phyloP scores from a whole-genome alignment of 768 basidiomycete species.

The Sistotremastrum niveocremeum region DNA sequence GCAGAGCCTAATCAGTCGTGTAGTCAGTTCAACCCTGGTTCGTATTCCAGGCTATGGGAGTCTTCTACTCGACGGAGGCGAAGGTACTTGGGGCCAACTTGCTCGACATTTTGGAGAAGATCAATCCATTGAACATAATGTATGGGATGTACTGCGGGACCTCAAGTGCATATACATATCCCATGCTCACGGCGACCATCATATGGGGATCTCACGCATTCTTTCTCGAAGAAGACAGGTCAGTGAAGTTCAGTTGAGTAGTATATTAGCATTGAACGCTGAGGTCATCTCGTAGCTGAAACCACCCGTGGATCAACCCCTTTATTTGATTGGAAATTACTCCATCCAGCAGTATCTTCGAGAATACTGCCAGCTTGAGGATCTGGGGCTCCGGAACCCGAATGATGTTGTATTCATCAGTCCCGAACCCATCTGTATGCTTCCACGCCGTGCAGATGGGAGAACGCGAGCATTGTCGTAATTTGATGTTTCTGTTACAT shows the following conservation, averaged over 20 bases:
- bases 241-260: conserved; percentile 10
- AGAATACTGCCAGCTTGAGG: conserved; percentile 60
- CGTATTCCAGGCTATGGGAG: conserved; percentile 59
- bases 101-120: conserved; percentile 58
- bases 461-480: too few relatives aligned
- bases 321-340: conserved; percentile 57
- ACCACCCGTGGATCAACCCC: conserved; percentile 43
- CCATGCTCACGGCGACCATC: conserved; percentile 90
- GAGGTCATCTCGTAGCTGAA: conserved; percentile 32
- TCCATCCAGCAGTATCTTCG: conserved; percentile 50
- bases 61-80: conserved; percentile 79
- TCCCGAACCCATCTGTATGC: not conserved
- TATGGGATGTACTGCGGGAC: conserved; percentile 49
- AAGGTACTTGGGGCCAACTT: conserved; percentile 89
- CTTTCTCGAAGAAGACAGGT: conserved; percentile 61
- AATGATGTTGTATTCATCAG: conserved; percentile 8
- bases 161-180: conserved; percentile 75
- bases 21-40: conserved; percentile 68
- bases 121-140: conserved; percentile 20
- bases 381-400: conserved; percentile 40
- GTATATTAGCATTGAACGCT: not conserved
- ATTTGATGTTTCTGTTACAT: too few relatives aligned
- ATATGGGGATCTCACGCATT: conserved; percentile 66
- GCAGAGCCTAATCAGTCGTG: not conserved
- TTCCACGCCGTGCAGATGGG: too few relatives aligned